phyloP scores from a whole-genome alignment of 163 green algal genomes.

The Scenedesmus sp. region DNA sequence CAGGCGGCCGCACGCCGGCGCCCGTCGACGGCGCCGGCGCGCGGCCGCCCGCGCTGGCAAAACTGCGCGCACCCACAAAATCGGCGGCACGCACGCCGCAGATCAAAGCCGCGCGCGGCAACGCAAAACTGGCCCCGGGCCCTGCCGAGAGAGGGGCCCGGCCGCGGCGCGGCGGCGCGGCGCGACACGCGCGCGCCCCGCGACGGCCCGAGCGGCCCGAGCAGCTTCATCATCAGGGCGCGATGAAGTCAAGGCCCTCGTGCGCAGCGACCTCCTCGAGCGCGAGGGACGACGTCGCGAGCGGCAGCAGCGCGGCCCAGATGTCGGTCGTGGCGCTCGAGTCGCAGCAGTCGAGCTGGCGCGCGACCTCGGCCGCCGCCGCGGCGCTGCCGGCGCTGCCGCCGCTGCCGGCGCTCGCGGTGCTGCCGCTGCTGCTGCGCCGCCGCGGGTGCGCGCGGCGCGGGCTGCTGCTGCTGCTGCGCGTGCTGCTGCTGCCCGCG shows the following conservation, averaged over 20 bases:
- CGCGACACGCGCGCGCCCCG: too few relatives aligned
- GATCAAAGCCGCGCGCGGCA: too few relatives aligned
- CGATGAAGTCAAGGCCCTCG: slow-evolving; percentile 44
- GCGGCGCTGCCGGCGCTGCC: neutral
- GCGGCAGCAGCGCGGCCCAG: slow-evolving; percentile 41
- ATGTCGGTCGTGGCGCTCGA: slow-evolving; percentile 28
- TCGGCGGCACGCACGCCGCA: too few relatives aligned
- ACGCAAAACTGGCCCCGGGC: too few relatives aligned
- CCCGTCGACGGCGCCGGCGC: too few relatives aligned
- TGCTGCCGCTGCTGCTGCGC: slow-evolving; percentile 9
- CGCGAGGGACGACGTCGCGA: slow-evolving; percentile 26
- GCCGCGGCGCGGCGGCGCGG: too few relatives aligned
- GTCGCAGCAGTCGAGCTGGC: slow-evolving; percentile 48
- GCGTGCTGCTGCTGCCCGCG: neutral
- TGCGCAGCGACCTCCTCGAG: slow-evolving; percentile 10
- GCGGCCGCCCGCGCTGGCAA: too few relatives aligned
- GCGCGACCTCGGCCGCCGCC: neutral
- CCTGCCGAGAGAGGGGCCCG: too few relatives aligned
- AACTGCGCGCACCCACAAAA: too few relatives aligned
- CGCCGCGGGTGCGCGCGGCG: neutral
- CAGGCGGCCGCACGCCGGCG: too few relatives aligned
- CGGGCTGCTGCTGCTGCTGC: neutral
- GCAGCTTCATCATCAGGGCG: too few relatives aligned
- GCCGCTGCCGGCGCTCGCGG: neutral
- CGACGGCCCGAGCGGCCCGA: too few relatives aligned